These are phyloP conservation scores for Lycium ferocissimum DNA, from an alignment of 257 asterid species.

Conservation along the genomic window DNA sequence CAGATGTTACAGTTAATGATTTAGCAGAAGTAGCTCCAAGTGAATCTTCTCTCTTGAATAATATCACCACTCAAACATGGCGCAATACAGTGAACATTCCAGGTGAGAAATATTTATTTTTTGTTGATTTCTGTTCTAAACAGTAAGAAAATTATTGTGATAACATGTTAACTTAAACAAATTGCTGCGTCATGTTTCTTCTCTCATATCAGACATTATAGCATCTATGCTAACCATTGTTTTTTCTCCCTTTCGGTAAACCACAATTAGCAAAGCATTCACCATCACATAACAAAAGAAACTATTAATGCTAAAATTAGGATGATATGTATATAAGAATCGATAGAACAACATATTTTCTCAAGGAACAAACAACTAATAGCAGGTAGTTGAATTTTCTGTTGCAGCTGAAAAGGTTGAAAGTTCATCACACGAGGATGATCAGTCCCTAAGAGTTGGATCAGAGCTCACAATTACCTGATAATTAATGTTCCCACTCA, in stretches of 20 bases:
- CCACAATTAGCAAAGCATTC: neutral
- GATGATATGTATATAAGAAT: neutral
- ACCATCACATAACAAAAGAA: neutral
- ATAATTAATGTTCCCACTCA: slow-evolving; percentile 54
- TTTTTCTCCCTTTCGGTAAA: neutral
- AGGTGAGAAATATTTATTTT: neutral
- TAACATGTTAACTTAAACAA: neutral
- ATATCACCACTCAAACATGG: neutral
- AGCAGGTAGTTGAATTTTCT: neutral
- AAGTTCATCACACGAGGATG: neutral
- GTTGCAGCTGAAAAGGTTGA: neutral
- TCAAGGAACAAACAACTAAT: neutral
- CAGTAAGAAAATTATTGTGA: neutral
- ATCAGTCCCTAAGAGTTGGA: neutral
- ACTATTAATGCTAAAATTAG: neutral
- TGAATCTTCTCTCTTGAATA: neutral
- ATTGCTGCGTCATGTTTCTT: neutral
- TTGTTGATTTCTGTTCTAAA: neutral
- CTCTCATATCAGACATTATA: neutral
- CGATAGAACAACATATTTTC: neutral
- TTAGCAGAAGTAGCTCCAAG: slow-evolving; percentile 4
- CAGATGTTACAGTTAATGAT: neutral
- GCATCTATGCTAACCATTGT: neutral
- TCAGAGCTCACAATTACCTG: slow-evolving; percentile 28
- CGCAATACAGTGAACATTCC: neutral